Evolutionary conservation across 768 basidiomycete genomes (phyloP), one percentile per base, ranked within the genome.

Genomic region (Mycena vitilis): DNA sequence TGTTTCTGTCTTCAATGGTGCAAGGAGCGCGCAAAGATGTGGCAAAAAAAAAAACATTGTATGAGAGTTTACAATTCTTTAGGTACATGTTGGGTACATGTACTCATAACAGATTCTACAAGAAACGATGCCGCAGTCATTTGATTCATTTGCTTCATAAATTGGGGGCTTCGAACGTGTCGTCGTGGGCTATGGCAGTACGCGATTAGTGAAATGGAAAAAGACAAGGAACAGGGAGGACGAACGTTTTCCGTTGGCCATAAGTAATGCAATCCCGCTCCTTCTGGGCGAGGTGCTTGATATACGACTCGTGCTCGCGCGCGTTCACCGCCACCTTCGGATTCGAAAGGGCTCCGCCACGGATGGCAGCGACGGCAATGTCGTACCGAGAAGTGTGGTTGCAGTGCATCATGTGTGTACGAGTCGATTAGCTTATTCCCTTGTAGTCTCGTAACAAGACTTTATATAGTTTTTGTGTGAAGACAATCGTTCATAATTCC

Each of bases 321-420:
- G 89, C 86, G 68, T 81, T 82, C 13, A 87, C 83, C 9, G 89
- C 85, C 4, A 92, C 85, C 52, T 80, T 82, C 22, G 83, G 73
- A 72, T 92, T 92, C 61, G 78, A 74, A 38, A 72, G 69, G 9
- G 89, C 86, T 12, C 84, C 89, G 40, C 85, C 86, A 16, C 85
- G 84, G 42, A 93, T 81, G 10, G 91, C 91, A 15, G 82, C 83
- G 6, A 85, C 79, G 38, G 91, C 91, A 45, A 92, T 84, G 61
- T 90, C 81, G 76, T 87, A 93, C 44, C 91, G 84, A 37, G 90
- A 91, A 0, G 89, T 90, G 59, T 82, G 79, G 77, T 93, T 93
- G 75, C 85, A 84, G 20, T 92, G 77, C 91, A 92, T 89, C 92
- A 92, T 93, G 88, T 91, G 40, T 4, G n/a, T n/a, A 13, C 40